Evolutionary conservation across 1,284 basidiomycete species (phyloP).

Genomic region (Malassezia obtusa): DNA sequence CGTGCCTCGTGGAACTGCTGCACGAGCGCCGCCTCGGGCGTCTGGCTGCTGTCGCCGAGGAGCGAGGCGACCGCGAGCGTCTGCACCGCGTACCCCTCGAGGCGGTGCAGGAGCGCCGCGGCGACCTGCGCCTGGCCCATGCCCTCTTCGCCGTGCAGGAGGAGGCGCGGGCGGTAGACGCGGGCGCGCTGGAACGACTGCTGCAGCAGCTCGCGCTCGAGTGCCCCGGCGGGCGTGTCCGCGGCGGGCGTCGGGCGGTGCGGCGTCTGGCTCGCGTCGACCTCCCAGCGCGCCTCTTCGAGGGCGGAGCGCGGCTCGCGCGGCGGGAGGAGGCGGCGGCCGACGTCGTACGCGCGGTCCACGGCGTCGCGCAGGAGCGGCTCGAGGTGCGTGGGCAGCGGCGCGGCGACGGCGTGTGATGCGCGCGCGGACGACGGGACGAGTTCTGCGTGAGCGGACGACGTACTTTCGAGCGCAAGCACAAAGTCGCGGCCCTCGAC

Average conservation of each 20-base stretch:
- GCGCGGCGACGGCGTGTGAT: slow-evolving; percentile 69
- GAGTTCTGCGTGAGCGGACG: slow-evolving; percentile 15
- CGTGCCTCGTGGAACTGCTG: slow-evolving; percentile 97
- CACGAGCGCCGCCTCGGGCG: slow-evolving; percentile 80
- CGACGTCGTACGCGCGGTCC: slow-evolving; percentile 61
- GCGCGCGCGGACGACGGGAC: slow-evolving; percentile 90
- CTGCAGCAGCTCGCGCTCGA: slow-evolving; percentile 38
- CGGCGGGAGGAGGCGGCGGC: slow-evolving; percentile 51
- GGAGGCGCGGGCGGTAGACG: slow-evolving; percentile 77
- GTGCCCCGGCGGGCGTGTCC: slow-evolving; percentile 19
- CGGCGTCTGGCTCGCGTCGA: slow-evolving; percentile 57
- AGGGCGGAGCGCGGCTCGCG: slow-evolving; percentile 52
- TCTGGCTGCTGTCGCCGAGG: slow-evolving; percentile 78
- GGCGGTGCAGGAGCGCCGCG: slow-evolving; percentile 77
- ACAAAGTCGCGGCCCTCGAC: slow-evolving; percentile 89
- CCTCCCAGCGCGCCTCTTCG: slow-evolving; percentile 77
- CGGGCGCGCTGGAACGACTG: slow-evolving; percentile 81
- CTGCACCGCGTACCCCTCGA: slow-evolving; percentile 93
- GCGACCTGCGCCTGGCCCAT: slow-evolving; percentile 88
- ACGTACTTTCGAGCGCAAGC: slow-evolving; percentile 83
- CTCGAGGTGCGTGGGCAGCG: slow-evolving; percentile 74
- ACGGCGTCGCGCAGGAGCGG: slow-evolving; percentile 66
- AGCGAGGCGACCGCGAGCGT: slow-evolving; percentile 80
- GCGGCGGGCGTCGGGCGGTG: not conserved
- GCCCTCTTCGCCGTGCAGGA: slow-evolving; percentile 70